Conservation (phyloP, 2,329 filamentous ascomycete species). For the Aspergillus sp. region DNA sequence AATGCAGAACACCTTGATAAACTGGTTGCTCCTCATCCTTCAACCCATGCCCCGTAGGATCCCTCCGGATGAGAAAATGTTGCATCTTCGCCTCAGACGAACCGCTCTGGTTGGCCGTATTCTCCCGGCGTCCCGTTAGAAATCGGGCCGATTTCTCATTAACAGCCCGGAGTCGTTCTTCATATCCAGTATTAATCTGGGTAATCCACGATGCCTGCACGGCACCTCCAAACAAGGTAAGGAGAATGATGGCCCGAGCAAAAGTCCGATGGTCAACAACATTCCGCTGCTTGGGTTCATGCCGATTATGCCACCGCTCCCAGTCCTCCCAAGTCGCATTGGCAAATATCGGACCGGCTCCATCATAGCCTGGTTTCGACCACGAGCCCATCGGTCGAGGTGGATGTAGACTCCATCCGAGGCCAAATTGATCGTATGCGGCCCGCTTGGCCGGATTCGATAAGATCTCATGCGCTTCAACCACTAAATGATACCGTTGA, state of each 20-base stretch:
- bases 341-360: conserved; percentile 45
- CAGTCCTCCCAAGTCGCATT: conserved; percentile 99
- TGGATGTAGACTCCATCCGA: conserved; percentile 63
- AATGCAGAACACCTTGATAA: conserved; percentile 31
- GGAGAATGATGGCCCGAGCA: conserved; percentile 60
- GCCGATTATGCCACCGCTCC: conserved; percentile 68
- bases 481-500: conserved; percentile 84
- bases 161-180: conserved; percentile 60
- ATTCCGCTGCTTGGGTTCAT: conserved; percentile 33
- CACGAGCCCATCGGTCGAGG: conserved; percentile 21
- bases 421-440: conserved; percentile 74
- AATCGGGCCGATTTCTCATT: conserved; percentile 57
- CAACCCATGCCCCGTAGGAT: conserved; percentile 46
- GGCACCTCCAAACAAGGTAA: conserved; percentile 63
- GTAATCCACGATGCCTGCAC: conserved; percentile 66
- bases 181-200: conserved; percentile 53
- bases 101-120: conserved; percentile 42
- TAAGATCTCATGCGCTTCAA: conserved; percentile 81
- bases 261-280: conserved; percentile 77
- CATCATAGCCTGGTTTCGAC: conserved; percentile 9
- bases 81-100: conserved; percentile 60
- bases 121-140: conserved; percentile 48
- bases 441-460: conserved; percentile 70
- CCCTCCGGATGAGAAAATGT: conserved; percentile 67
- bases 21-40: conserved; percentile 38